A percentile compares a stretch with the other conserved stretches of the same genome.
phyloP scores from a whole-genome alignment of 2,329 filamentous ascomycete genomes.

The Nemania bipapillata region DNA sequence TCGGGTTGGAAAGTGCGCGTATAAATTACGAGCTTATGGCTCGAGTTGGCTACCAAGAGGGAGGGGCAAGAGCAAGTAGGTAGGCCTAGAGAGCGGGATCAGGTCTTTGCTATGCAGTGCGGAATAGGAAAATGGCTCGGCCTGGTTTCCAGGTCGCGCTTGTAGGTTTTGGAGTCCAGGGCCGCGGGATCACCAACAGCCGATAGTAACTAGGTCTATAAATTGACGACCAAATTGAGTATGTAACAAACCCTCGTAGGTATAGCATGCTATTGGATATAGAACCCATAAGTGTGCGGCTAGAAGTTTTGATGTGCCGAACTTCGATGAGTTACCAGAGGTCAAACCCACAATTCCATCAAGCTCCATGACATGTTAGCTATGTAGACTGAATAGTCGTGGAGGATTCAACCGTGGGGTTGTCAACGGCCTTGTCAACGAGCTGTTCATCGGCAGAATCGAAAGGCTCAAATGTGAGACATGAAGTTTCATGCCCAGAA shows the following conservation, averaged over 20 bases:
- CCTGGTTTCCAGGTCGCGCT: not conserved
- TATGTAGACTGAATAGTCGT: constrained; percentile 1
- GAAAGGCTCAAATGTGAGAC: not conserved
- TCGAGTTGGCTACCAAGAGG: not conserved
- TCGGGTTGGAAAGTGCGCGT: too few relatives aligned
- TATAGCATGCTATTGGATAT: not conserved
- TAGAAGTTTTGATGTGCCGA: not conserved
- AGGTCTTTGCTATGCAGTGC: not conserved
- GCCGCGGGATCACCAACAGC: not conserved
- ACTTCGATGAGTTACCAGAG: too few relatives aligned
- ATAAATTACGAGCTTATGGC: not conserved
- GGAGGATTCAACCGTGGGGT: too few relatives aligned
- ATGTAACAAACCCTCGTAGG: not conserved
- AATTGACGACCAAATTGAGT: not conserved
- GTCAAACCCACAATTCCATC: not conserved
- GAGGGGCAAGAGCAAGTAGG: not conserved
- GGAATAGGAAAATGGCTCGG: not conserved
- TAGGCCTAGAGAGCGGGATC: not conserved
- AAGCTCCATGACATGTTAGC: not conserved
- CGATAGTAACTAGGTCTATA: not conserved
- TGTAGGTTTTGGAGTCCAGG: not conserved
- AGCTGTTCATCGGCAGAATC: not conserved
- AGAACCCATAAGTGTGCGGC: not conserved
- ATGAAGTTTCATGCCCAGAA: not conserved
- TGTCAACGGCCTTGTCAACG: not conserved